Base-by-base conservation (phyloP, 176 grass and related monocot species). In the Triticum turgidum region DNA sequence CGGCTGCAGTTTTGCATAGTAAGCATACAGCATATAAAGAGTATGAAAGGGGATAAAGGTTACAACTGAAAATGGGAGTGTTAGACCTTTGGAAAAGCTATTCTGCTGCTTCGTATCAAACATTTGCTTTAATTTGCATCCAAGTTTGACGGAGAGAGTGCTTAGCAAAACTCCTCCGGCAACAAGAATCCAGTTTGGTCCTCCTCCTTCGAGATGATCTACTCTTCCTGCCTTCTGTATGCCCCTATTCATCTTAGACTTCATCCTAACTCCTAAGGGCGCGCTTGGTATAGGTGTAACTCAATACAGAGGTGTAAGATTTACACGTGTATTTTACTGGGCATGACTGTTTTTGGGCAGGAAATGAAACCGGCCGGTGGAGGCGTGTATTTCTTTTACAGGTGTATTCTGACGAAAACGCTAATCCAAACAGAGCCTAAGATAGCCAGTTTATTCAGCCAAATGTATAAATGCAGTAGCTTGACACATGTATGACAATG, bases 161-260 rank as follows among this genome's bases (percentile, higher is more conserved):
- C 91, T 96, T 33, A 98, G 90, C 65, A 98, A 81, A 87, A 91
- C 88, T 71, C 90, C 93, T 11, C 91, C 96, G 21, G 87, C 86
- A 91, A 98, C 84, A 94, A 98, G 83, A 75, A 94, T 82, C 96
- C 96, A 98, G 91, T 88, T 98, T 85, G 96, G 88, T 77, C 93
- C 88, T 86, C 93, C 88, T 86, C 89, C 82, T 94, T 92, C 91
- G 85, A 76, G 37, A 91, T 88, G 72, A 41, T 82, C 92, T 73
- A 56, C 66, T 44, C 85, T 95, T 76, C 85, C 72, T 9, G 85
- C 63, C 76, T 89, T 94, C 74, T 92, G 89, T 76, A 92, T 91
- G 75, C 90, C 80, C 68, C 91, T 88, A 61, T 90, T 89, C 61
- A 84, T 77, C 65, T 94, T 96, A 14, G 86, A 89, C 91, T 85